Base-by-base conservation (phyloP, 345 rosid genomes). In the Excoecaria cochinchinensis region DNA sequence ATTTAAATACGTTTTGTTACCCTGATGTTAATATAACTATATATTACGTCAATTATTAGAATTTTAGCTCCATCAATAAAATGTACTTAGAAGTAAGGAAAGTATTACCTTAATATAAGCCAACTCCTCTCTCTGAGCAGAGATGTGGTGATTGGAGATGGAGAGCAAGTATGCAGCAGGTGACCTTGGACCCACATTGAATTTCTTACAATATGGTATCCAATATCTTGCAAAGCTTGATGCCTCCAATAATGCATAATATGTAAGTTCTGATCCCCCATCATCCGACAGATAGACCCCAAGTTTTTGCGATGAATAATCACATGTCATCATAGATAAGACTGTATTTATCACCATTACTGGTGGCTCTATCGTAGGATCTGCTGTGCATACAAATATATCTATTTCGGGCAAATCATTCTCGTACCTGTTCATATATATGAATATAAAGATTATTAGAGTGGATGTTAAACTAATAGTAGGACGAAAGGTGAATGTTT, bases 341-440 rank as follows among this genome's bases (percentile, higher is more conserved):
- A 90, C 80, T 0, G 93, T 93, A 86, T 86, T 91, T 0, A 89
- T 76, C 80, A 88, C 97, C 90, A 93, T 39, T 53, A 72, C 19
- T 25, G 97, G 94, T 63, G 94, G 98, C 86, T 93, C 98, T n/a
- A 87, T 78, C 19, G 25, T 79, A 0, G 92, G 93, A 64, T 89
- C 90, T 11, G 93, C 94, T 19, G 93, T 91, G 90, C 93, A 88
- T 9, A 90, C 87, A 46, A 93, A 91, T 6, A 91, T 66, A 79
- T 93, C 98, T 5, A 93, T 80, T 50, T 64, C 82, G 0, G 97
- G 97, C 5, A 88, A 77, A 16, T 81, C 78, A 16, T 79, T 71
- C 67, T 71, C 82, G 16, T 42, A 70, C 53, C 86, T 85, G 72
- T 42, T 40, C 13, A 17, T 25, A 21, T 31, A 31, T 31, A 31